Evolutionary conservation across 306 rosid genomes (phyloP).

Genomic region (Fragaria ananassa): DNA sequence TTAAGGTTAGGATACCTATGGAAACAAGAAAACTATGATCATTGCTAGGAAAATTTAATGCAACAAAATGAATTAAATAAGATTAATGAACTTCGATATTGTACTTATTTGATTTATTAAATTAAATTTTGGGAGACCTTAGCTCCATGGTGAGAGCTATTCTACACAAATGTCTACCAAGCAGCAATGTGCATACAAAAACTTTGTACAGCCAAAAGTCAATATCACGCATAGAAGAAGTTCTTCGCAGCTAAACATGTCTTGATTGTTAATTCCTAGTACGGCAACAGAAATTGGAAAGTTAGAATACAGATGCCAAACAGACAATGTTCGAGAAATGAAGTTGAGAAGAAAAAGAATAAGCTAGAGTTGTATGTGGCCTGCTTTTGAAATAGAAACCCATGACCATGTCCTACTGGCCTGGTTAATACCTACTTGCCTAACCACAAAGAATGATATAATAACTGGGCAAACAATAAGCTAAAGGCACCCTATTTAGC

Average conservation of each 20-base stretch:
- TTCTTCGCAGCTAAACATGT: background rate
- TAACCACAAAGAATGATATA: background rate
- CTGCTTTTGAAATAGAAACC: background rate
- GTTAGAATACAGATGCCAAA: background rate
- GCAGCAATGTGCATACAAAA: background rate
- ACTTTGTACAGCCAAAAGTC: background rate
- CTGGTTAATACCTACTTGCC: too few species aligned
- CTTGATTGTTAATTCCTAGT: background rate
- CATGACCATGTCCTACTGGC: background rate
- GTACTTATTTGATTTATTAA: background rate
- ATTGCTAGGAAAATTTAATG: background rate
- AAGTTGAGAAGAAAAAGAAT: background rate
- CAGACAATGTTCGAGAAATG: too few species aligned
- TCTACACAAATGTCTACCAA: background rate
- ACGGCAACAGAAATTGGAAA: background rate
- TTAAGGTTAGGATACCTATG: slow-evolving; percentile 76
- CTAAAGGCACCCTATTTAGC: background rate
- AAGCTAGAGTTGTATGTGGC: background rate
- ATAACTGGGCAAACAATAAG: background rate
- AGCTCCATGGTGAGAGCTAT: background rate
- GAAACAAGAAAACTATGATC: slow-evolving; percentile 17
- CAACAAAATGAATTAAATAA: background rate
- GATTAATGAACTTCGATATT: background rate
- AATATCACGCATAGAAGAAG: background rate
- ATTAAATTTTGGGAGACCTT: background rate